Conservation (phyloP, 2,329 filamentous ascomycete genomes). For the Thielaviopsis cerberus region DNA sequence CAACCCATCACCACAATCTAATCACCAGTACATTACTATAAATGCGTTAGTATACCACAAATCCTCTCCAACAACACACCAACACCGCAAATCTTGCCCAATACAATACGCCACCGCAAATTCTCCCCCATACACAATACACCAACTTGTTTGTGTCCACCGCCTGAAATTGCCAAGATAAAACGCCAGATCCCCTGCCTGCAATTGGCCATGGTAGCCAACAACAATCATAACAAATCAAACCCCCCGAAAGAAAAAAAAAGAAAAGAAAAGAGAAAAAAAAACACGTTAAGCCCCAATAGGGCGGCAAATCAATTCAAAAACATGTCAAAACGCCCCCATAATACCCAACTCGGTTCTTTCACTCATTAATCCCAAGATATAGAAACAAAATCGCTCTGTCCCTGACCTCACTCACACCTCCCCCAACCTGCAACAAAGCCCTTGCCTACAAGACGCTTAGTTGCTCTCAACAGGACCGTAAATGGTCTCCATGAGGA, state of each 20-base stretch:
- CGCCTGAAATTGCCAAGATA: not conserved
- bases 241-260: not conserved
- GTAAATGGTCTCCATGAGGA: constrained; percentile 53
- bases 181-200: not conserved
- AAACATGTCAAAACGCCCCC: constrained; percentile 10
- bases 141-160: no score
- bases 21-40: no score
- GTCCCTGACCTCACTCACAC: not conserved
- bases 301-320: not conserved
- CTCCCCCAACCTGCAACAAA: not conserved
- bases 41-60: no score
- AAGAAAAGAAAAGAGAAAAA: no score
- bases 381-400: not conserved
- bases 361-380: constrained; percentile 8
- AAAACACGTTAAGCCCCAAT: no score
- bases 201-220: constrained; percentile 1
- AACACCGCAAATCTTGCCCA: no score
- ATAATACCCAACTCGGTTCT: constrained; percentile 6
- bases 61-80: no score
- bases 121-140: no score
- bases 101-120: no score
- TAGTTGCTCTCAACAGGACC: constrained; percentile 18
- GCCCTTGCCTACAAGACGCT: not conserved
- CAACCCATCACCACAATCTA: no score
- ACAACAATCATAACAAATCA: not conserved